Percentiles rank a stretch among this genome's conserved stretches.
Evolutionary conservation across 495 filamentous ascomycete species (phyloP).

Genomic region (Aspergillus haitiensis): DNA sequence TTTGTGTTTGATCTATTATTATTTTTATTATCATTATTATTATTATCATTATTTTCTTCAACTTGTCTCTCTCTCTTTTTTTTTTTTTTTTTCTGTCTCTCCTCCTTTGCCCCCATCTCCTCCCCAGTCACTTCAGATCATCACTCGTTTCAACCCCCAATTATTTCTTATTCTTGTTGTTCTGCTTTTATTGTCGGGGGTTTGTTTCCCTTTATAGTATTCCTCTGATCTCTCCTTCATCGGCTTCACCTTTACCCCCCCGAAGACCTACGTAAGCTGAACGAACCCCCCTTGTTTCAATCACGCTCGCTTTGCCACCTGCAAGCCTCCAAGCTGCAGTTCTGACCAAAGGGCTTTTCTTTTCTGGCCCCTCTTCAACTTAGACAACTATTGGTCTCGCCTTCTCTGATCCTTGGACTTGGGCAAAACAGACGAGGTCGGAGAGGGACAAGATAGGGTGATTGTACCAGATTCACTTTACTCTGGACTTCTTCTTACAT

Average conservation of each 20-base stretch:
- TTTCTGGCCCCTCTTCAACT: slow-evolving; percentile 6
- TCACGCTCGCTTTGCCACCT: slow-evolving; percentile 1
- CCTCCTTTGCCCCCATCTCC: neutral
- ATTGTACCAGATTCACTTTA: neutral
- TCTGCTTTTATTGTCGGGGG: no score
- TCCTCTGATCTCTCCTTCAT: no score
- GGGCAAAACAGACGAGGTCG: neutral
- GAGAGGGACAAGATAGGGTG: slow-evolving; percentile 5
- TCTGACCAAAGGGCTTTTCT: neutral
- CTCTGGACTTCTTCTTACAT: slow-evolving; percentile 1
- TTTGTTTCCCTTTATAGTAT: no score
- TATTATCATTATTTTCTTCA: neutral
- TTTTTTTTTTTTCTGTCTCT: neutral
- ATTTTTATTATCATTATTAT: neutral
- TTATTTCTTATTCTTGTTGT: no score
- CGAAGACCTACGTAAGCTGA: neutral
- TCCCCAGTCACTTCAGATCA: neutral
- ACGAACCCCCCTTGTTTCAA: neutral
- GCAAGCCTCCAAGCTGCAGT: slow-evolving; percentile 4
- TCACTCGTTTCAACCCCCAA: neutral
- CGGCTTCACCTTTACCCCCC: neutral
- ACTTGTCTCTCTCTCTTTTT: neutral
- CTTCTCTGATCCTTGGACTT: slow-evolving; percentile 3
- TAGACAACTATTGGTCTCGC: neutral
- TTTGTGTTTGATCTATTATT: no score